Base-by-base conservation (phyloP, 75 land plant genomes). In the Sequoiadendron giganteum region DNA sequence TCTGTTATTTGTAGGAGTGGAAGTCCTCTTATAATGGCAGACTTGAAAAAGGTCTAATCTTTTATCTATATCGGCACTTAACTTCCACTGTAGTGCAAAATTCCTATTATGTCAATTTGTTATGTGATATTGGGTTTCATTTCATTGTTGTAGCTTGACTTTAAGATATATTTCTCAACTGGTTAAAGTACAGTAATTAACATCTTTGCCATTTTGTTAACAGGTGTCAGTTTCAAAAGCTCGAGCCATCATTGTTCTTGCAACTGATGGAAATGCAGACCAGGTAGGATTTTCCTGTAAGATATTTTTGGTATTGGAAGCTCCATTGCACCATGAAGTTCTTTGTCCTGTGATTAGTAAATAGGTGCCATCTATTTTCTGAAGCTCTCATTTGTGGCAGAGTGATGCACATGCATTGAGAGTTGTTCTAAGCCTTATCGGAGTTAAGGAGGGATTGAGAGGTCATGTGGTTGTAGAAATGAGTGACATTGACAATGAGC, bases 191-290 rank as follows among this genome's bases (percentile, higher is more conserved):
- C 32, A 48, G 10, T 87, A 40, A 82, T 83, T 7, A 65, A 55
- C 38, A 48, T 25, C 49, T 78, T 43, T 8, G 8, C 36, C 82
- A 73, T 87, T 65, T 88, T 38, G 36, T 89, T 61, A 88, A 54
- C 93, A 96, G 97, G 97, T 95, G 48, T 93, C 97, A 77, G 97
- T 96, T 1, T 94, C 97, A 34, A 94, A 95, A 55, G 98, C 98
- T 38, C 95, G 97, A 78, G 93, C 98, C 30, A 93, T 95, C 72
- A 95, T 97, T 80, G 95, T 97, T 40, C 90, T 97, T 86, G 98
- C 98, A 87, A 89, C 93, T 85, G 93, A 92, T 91, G 95, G 93
- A 85, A 95, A 97, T 91, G 95, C 97, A 40, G 98, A 97, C 84
- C 95, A 96, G 93, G 97, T 94, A 34, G 49, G 30, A 77, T 47